Evolutionary conservation across 139 green algal genomes (phyloP), one percentile per base, ranked within the genome.

Genomic region (Picocystis salinarum): DNA sequence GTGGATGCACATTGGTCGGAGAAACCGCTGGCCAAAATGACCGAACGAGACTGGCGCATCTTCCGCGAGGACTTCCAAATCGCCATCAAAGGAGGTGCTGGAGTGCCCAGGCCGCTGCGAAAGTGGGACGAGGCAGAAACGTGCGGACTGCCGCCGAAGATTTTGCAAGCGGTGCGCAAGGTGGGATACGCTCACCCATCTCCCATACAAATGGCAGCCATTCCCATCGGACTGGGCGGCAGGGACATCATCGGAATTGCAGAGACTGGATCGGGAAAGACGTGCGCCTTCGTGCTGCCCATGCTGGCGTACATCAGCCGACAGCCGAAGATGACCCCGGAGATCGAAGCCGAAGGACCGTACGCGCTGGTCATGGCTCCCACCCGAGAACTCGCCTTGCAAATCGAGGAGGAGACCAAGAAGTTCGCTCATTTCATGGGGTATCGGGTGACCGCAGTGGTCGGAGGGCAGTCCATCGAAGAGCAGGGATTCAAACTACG

Each of bases 31-130:
- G 59, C 72, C 1, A 51, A 73, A n/a, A 93, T 93, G 82, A 86
- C 71, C 17, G 83, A 96, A 61, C 67, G 88, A 17, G 88, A 99
- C 74, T 99, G 88, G 88, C 77, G 88, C 57, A 99, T 99, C 71
- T 96, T 99, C 73, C 66, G 79, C 12, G 88, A 99, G 61, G 88
- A 99, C 62, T 93, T 88, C 75, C 91, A 71, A 73, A 99, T 99
- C 40, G 46, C 54, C 20, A 94, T 85, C 84, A 85, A 81, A 42
- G 73, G 36, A 23, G n/a, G n/a, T n/a, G n/a, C n/a, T n/a, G n/a
- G n/a, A n/a, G 56, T 52, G 23, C 51, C 6, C n/a, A 17, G 13
- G 24, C 33, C 30, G 18, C 33, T 86, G 24, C 64, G 83, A 33
- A 77, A 69, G 50, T 93, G 82, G 82, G 59, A 76, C 3, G 82